phyloP scores from a whole-genome alignment of 225 moss, liverwort and hornwort genomes.

The Antitrichia curtipendula region DNA sequence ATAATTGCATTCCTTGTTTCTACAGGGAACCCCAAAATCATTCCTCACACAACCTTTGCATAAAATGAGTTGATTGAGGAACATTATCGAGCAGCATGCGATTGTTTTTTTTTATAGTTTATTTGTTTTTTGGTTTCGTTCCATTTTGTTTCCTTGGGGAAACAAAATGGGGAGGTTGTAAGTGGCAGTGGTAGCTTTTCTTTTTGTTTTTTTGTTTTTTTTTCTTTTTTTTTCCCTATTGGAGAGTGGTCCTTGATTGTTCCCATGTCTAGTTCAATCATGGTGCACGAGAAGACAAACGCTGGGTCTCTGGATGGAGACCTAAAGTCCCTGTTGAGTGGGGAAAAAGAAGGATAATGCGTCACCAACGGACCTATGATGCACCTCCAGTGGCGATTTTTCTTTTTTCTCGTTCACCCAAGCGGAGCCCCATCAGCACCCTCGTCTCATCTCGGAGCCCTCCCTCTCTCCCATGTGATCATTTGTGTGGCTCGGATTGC shows the following conservation, averaged over 20 bases:
- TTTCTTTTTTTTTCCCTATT: neutral
- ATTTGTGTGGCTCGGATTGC: neutral
- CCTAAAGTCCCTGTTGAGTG: neutral
- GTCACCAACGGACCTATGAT: neutral
- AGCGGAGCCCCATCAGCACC: neutral
- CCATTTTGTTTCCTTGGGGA: neutral
- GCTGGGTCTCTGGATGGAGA: neutral
- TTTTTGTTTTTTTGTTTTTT: too few relatives aligned
- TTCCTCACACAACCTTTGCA: neutral
- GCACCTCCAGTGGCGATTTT: neutral
- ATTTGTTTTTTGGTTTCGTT: accelerated
- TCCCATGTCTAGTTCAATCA: neutral
- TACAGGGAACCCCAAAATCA: neutral
- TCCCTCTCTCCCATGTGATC: neutral
- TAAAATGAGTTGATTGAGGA: neutral
- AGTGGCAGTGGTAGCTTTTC: neutral
- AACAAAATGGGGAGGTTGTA: neutral
- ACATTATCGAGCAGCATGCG: neutral
- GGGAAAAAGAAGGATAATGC: neutral
- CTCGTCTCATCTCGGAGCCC: neutral
- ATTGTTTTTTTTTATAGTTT: too few relatives aligned
- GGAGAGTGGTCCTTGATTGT: neutral
- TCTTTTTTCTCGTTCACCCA: neutral
- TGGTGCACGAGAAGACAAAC: neutral
- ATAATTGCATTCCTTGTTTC: neutral